These are phyloP conservation scores for Xerocomus brunneocitrinus DNA, from an alignment of 768 basidiomycete species.

Conservation along the genomic window DNA sequence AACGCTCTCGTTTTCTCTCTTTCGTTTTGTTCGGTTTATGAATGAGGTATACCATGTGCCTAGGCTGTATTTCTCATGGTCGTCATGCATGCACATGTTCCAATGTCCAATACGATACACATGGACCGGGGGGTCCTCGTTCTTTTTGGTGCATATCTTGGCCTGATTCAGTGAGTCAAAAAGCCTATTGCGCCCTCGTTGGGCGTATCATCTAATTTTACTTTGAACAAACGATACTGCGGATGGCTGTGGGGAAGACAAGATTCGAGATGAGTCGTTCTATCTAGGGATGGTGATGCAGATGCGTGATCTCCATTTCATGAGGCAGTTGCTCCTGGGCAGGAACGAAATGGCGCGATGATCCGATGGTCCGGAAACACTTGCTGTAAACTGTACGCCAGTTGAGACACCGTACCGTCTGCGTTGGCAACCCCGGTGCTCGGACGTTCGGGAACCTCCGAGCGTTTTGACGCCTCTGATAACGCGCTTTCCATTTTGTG, in stretches of 20 bases:
- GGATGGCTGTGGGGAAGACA: background rate
- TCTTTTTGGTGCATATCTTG: background rate
- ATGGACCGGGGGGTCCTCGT: too few relatives aligned
- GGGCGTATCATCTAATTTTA: background rate
- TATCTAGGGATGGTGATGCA: background rate
- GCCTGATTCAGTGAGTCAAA: background rate
- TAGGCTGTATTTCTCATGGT: slow-evolving; percentile 16
- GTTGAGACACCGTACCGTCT: background rate
- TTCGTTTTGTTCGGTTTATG: slow-evolving; percentile 1
- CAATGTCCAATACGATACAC: background rate
- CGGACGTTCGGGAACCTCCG: background rate
- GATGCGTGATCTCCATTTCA: background rate
- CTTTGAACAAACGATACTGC: background rate
- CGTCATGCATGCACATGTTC: background rate
- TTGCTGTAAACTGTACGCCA: background rate
- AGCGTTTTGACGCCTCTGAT: too few relatives aligned
- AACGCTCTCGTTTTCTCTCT: background rate
- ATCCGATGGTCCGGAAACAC: background rate
- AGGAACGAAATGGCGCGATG: background rate
- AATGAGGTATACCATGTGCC: slow-evolving; percentile 7
- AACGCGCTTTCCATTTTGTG: too few relatives aligned
- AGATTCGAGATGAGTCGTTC: background rate
- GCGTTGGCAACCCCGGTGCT: too few relatives aligned
- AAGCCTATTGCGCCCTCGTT: background rate
- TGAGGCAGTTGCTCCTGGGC: background rate